Evolutionary conservation across 345 rosid species (phyloP).

Genomic region (Populus euphratica): DNA sequence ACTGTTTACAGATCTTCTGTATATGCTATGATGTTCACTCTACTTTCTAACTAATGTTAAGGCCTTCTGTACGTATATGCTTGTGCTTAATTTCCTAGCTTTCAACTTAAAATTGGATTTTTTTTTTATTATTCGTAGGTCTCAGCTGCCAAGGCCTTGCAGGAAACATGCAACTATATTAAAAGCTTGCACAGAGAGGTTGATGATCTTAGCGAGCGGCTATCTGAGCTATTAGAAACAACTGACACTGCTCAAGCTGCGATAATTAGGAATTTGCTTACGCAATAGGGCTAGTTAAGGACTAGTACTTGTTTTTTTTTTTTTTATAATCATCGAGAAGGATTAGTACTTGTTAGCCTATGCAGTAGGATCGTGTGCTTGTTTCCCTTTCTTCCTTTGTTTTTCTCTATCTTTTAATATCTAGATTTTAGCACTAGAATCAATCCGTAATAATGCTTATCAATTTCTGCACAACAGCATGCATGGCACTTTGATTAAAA

Average conservation of each 20-base stretch:
- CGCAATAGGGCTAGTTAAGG: slow-evolving; percentile 29
- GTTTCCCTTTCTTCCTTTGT: neutral
- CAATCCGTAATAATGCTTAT: neutral
- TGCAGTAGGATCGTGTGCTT: neutral
- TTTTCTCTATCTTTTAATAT: neutral
- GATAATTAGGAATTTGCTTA: slow-evolving; percentile 59
- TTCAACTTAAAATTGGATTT: neutral
- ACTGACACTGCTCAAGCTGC: slow-evolving; percentile 79
- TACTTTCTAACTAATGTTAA: neutral
- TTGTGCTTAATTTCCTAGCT: neutral
- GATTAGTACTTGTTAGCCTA: neutral
- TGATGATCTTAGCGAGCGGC: slow-evolving; percentile 73
- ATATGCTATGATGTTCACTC: neutral
- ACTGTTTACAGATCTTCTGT: neutral
- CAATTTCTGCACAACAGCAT: neutral
- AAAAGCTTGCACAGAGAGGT: slow-evolving; percentile 73
- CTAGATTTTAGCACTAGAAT: neutral
- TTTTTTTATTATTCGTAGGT: slow-evolving; percentile 35
- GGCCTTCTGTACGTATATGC: neutral
- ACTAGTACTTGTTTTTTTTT: neutral
- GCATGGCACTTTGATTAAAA: neutral
- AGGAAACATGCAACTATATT: slow-evolving; percentile 83
- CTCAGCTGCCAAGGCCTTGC: slow-evolving; percentile 65
- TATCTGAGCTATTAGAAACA: slow-evolving; percentile 65
- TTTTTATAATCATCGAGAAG: no score